Percentiles rank a stretch among this genome's conserved stretches.
Evolutionary conservation across 352 stramenopile species (phyloP).

Genomic region (Phytophthora litchii): DNA sequence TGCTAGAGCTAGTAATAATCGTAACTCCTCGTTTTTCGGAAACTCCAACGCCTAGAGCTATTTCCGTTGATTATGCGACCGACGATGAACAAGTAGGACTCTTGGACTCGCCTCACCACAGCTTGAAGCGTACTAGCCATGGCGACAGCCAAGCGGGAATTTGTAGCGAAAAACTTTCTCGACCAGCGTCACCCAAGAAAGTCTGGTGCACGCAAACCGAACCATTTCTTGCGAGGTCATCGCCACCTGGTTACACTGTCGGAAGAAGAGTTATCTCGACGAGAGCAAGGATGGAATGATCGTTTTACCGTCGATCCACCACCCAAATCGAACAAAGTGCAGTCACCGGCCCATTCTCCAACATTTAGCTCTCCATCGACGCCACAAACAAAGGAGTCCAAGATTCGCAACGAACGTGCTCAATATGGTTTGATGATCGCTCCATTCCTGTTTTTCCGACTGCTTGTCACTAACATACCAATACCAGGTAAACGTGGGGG

Average conservation of each 20-base stretch:
- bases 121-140: slow-evolving; percentile 18
- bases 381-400: slow-evolving; percentile 46
- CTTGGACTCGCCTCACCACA: slow-evolving; percentile 1
- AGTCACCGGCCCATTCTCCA: slow-evolving; percentile 28
- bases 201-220: slow-evolving; percentile 14
- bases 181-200: slow-evolving; percentile 35
- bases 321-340: slow-evolving; percentile 51
- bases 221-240: slow-evolving; percentile 33
- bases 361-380: slow-evolving; percentile 30
- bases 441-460: neutral
- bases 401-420: slow-evolving; percentile 55
- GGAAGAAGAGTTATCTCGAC: slow-evolving; percentile 58
- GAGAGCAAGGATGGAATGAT: slow-evolving; percentile 79
- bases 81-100: slow-evolving; percentile 5
- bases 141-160: slow-evolving; percentile 51
- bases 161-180: slow-evolving; percentile 55
- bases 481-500: slow-evolving; percentile 35
- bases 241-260: slow-evolving; percentile 51
- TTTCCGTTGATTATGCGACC: slow-evolving; percentile 16
- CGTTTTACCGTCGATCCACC: slow-evolving; percentile 67
- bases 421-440: slow-evolving; percentile 51
- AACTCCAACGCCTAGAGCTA: slow-evolving; percentile 24
- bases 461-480: slow-evolving; percentile 1
- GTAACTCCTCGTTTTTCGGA: too few species aligned
- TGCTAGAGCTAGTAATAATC: too few species aligned